phyloP scores from a whole-genome alignment of 1,139 yeast genomes.

The Debaryomyces subglobosus region DNA sequence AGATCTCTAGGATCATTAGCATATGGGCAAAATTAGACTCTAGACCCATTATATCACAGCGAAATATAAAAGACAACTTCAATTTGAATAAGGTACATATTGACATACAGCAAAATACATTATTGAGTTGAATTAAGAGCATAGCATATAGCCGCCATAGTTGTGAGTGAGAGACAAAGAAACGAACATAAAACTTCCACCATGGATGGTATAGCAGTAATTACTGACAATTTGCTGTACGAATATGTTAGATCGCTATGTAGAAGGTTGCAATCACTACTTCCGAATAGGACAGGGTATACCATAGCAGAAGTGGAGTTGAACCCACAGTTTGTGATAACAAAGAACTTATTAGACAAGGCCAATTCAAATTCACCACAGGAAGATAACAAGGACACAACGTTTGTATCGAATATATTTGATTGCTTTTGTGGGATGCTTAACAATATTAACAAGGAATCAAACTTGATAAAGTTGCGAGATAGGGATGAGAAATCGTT shows the following conservation, averaged over 20 bases:
- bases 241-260: constrained; percentile 25
- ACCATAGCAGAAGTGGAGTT: constrained; percentile 47
- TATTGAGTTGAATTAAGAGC: neutral
- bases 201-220: neutral
- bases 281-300: constrained; percentile 46
- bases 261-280: constrained; percentile 35
- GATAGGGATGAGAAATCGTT: constrained; percentile 39
- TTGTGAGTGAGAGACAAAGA: neutral
- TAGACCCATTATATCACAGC: neutral
- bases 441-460: constrained; percentile 33
- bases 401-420: constrained; percentile 26
- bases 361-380: constrained; percentile 17
- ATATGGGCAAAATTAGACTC: neutral
- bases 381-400: constrained; percentile 12
- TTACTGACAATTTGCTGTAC: constrained; percentile 11
- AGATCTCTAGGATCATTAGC: neutral
- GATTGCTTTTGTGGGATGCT: constrained; percentile 28
- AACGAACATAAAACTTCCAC: neutral
- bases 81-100: neutral
- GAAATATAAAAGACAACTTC: neutral
- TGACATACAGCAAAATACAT: neutral
- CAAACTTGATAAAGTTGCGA: constrained; percentile 26
- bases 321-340: constrained; percentile 41
- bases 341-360: constrained; percentile 32
- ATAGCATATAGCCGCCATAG: neutral